Evolutionary conservation across 352 stramenopile species (phyloP).

Genomic region (Pythium graminicola): DNA sequence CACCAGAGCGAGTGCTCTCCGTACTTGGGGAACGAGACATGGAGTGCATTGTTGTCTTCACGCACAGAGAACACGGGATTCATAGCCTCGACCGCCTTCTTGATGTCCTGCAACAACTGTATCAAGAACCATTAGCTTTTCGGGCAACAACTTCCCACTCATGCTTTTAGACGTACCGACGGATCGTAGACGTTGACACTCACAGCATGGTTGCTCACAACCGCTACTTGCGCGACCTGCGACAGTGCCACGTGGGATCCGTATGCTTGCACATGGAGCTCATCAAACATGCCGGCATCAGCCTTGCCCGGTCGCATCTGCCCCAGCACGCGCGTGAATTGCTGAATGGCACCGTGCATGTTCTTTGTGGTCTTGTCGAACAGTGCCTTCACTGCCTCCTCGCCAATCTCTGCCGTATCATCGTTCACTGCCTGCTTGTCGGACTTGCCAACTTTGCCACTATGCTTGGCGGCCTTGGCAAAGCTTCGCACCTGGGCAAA

Average conservation of each 20-base stretch:
- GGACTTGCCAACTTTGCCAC: conserved; percentile 9
- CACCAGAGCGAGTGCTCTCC: conserved; percentile 9
- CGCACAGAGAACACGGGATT: conserved; percentile 73
- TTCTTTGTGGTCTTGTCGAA: conserved; percentile 63
- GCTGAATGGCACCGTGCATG: conserved; percentile 71
- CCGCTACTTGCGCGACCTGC: conserved; percentile 71
- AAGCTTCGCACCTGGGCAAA: conserved; percentile 37
- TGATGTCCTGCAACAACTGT: conserved; percentile 62
- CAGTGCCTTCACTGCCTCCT: conserved; percentile 28
- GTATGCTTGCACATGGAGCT: conserved; percentile 74
- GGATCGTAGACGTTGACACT: conserved; percentile 76
- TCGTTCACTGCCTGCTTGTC: conserved; percentile 21
- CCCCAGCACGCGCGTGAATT: conserved; percentile 61
- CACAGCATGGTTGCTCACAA: conserved; percentile 54
- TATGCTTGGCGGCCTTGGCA: conserved; percentile 55
- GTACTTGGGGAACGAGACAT: conserved; percentile 81
- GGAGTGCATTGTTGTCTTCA: conserved; percentile 54
- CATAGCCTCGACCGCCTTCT: conserved; percentile 64
- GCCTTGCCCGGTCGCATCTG: conserved; percentile 77
- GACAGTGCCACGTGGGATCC: conserved; percentile 68
- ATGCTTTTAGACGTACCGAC: conserved; percentile 34
- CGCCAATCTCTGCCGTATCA: conserved; percentile 2
- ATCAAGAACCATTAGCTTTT: neutral
- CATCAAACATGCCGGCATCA: conserved; percentile 78
- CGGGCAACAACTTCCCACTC: neutral